These are phyloP conservation scores for Trichodelitschia bisporula DNA, from an alignment of 495 filamentous ascomycete genomes.

Conservation along the genomic window DNA sequence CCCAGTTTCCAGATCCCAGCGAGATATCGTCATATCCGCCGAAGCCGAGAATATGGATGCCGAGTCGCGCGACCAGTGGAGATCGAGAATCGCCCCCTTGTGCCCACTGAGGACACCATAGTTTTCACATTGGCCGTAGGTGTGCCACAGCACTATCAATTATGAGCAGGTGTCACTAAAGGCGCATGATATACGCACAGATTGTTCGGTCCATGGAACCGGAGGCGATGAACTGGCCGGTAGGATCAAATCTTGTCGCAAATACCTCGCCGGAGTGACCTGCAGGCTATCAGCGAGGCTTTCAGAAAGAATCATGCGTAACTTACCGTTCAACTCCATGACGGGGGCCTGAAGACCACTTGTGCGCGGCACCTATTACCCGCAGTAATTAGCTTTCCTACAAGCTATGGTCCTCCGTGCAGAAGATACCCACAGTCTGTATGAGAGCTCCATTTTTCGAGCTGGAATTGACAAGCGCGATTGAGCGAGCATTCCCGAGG, in stretches of 20 bases:
- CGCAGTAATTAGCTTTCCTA: too few species aligned
- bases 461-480: conserved; percentile 38
- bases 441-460: conserved; percentile 50
- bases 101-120: conserved; percentile 73
- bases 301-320: background rate
- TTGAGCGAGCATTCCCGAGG: conserved; percentile 33
- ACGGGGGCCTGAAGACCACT: conserved; percentile 75
- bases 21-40: conserved; percentile 74
- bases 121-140: conserved; percentile 78
- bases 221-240: conserved; percentile 71
- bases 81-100: conserved; percentile 68
- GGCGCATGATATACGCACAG: conserved; percentile 41
- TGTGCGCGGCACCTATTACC: conserved; percentile 45
- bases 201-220: conserved; percentile 90
- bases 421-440: too few species aligned
- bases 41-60: conserved; percentile 79
- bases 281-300: conserved; percentile 8
- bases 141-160: conserved; percentile 64
- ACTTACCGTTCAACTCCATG: conserved; percentile 72
- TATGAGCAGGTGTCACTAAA: conserved; percentile 3
- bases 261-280: conserved; percentile 68
- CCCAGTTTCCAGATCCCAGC: conserved; percentile 83
- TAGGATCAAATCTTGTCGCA: conserved; percentile 68
- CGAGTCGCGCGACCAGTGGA: conserved; percentile 92
- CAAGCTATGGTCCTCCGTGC: too few species aligned